Evolutionary conservation across 495 filamentous ascomycete species (phyloP), one percentile per base, ranked within the genome.

Genomic region (Talaromyces proteolyticus): DNA sequence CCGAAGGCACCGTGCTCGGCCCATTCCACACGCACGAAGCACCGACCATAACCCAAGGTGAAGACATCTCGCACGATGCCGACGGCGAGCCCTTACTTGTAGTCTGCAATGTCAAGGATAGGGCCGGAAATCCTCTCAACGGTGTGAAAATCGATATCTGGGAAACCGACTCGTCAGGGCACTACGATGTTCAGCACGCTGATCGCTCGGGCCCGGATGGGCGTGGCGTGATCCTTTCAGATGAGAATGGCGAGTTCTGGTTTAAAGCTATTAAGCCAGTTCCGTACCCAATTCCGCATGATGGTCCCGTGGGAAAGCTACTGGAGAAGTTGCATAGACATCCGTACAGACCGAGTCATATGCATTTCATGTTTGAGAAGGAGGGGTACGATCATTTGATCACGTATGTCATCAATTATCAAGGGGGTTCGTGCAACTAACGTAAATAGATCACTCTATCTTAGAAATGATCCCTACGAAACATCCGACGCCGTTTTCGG

Each of bases 311-410:
- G 6, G 91, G 91, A 0, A 79, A 80, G 69, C 69, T 96, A 61
- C 69, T 96, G 65, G 70, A 71, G 67, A 69, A 66, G 66, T 59
- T 96, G 63, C 74, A 78, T 21, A 73, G 91, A 23, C 91, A 95
- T 70, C 80, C 84, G 52, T 95, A 81, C 70, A 70, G 91, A 36
- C 91, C 91, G 21, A 83, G 84, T 41, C 91, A 96, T 73, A 84
- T 96, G 76, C 91, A 96, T 69, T 96, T 95, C 60, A 93, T 95
- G 88, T 94, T 96, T 67, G 79, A 85, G 64, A 94, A 91, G 73
- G 69, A 75, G 66, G 89, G 84, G 0, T 95, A 84, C 64, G 89
- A 95, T 66, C 78, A 86, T 59, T 70, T 96, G 56, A 82, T 96
- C 57, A 96, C 91, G 86, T 90, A 66, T 53, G 83, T 79, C 51